A percentile compares a stretch with the other conserved stretches of the same genome.
These are phyloP conservation scores for Penicillium italicum DNA, from an alignment of 2,329 filamentous ascomycete species.

Conservation along the genomic window DNA sequence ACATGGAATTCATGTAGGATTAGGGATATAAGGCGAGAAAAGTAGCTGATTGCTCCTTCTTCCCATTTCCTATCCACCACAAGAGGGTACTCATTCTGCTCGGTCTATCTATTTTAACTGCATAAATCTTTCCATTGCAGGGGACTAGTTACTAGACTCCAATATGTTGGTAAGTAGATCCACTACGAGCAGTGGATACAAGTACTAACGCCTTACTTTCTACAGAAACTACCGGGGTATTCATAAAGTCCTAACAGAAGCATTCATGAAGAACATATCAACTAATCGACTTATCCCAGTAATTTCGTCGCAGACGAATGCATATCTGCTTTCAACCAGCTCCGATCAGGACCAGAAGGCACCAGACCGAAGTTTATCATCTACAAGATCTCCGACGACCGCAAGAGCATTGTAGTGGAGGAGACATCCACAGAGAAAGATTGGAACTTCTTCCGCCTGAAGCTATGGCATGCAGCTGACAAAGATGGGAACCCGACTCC, in stretches of 20 bases:
- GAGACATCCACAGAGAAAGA: slow-evolving; percentile 32
- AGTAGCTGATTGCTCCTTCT: neutral
- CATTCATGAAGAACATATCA: neutral
- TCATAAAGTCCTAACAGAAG: neutral
- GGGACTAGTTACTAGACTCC: neutral
- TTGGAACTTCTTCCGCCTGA: slow-evolving; percentile 25
- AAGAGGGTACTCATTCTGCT: neutral
- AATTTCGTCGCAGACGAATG: slow-evolving; percentile 23
- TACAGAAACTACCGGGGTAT: neutral
- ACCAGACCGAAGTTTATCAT: slow-evolving; percentile 49
- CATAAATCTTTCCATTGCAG: neutral
- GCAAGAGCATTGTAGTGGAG: slow-evolving; percentile 36
- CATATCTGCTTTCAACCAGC: slow-evolving; percentile 32
- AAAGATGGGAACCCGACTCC: neutral
- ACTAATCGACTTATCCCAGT: neutral
- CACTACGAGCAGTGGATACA: neutral
- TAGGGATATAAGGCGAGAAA: neutral
- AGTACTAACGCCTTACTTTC: neutral
- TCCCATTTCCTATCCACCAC: neutral
- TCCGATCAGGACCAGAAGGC: slow-evolving; percentile 33
- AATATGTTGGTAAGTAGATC: neutral
- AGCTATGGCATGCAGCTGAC: slow-evolving; percentile 26
- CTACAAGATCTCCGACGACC: slow-evolving; percentile 39
- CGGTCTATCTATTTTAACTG: neutral
- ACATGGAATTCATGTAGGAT: neutral